These are phyloP conservation scores for Phytopythium litorale DNA, from an alignment of 352 stramenopile genomes.

Conservation along the genomic window DNA sequence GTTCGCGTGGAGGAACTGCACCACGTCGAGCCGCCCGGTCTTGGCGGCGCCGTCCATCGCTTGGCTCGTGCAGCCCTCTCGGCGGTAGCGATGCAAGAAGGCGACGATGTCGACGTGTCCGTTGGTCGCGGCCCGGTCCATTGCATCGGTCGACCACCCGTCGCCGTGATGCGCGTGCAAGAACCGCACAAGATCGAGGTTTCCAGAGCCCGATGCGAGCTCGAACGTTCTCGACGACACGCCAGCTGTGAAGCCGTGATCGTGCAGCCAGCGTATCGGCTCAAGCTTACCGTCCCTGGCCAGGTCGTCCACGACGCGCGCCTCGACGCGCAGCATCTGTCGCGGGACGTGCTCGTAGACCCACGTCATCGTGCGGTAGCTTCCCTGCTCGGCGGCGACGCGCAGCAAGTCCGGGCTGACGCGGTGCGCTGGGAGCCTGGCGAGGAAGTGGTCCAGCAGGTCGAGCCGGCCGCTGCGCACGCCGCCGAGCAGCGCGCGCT, in stretches of 20 bases:
- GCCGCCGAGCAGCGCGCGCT: background rate
- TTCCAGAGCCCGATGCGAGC: constrained; percentile 24
- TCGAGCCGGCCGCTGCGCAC: background rate
- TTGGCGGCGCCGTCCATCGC: constrained; percentile 31
- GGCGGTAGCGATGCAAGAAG: constrained; percentile 26
- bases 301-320: background rate
- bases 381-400: background rate
- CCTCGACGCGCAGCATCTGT: background rate
- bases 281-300: constrained; percentile 9
- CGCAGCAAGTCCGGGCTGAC: background rate
- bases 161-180: constrained; percentile 21
- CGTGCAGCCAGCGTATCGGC: constrained; percentile 26
- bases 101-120: constrained; percentile 26
- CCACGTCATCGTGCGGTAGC: background rate
- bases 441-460: background rate
- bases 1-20: constrained; percentile 30
- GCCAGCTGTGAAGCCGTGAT: constrained; percentile 21
- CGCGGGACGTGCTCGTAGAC: background rate
- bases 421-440: background rate
- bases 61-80: constrained; percentile 31
- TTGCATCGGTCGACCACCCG: constrained; percentile 27
- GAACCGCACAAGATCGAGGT: constrained; percentile 31
- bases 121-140: constrained; percentile 28
- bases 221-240: constrained; percentile 28
- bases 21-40: constrained; percentile 20